These are phyloP conservation scores for Symbiodinium natans DNA, from an alignment of 73 alveolate genomes.

Conservation along the genomic window DNA sequence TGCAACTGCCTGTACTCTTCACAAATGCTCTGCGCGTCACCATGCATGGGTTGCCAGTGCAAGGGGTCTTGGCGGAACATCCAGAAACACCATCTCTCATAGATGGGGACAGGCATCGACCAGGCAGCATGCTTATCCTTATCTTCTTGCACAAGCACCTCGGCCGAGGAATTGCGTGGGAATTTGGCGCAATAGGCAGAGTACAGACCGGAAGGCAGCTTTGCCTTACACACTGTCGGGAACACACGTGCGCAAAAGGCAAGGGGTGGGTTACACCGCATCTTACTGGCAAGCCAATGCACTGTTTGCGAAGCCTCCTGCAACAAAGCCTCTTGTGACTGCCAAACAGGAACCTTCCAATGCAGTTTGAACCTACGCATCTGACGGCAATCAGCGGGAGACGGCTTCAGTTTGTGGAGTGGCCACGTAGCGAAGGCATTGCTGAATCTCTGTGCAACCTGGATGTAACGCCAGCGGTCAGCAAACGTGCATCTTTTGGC, in stretches of 20 bases:
- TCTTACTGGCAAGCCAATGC: neutral
- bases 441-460: neutral
- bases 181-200: neutral
- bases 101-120: neutral
- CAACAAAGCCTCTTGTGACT: neutral
- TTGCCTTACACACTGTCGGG: neutral
- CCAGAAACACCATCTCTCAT: conserved; percentile 20
- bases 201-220: neutral
- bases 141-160: conserved; percentile 10
- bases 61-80: neutral
- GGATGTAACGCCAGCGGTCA: neutral
- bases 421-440: neutral
- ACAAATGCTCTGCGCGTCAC: neutral
- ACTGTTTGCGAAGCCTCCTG: neutral
- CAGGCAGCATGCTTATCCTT: conserved; percentile 8
- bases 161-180: neutral
- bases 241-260: neutral
- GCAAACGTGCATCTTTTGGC: neutral
- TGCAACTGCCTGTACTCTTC: conserved; percentile 14
- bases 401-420: neutral
- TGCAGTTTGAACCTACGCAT: conserved; percentile 9
- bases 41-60: neutral
- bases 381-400: neutral
- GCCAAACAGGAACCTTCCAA: conserved; percentile 6
- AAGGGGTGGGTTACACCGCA: conserved; percentile 1